A percentile compares a stretch with the other conserved stretches of the same genome.
These are phyloP conservation scores for Didymella arachidicola DNA, from an alignment of 2,329 filamentous ascomycete genomes.

Conservation along the genomic window DNA sequence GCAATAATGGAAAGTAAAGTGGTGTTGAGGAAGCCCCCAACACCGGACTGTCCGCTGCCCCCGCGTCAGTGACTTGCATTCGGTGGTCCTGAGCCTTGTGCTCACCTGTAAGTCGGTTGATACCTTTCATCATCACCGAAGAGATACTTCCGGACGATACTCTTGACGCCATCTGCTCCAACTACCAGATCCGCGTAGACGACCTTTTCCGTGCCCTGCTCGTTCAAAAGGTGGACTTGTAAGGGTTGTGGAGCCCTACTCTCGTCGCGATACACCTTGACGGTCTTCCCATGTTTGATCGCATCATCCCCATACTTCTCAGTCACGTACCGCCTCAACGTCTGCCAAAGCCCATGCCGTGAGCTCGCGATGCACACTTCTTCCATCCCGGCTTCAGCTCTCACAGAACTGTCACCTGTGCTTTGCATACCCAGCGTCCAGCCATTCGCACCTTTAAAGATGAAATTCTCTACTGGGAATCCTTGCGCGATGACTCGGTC, in stretches of 20 bases:
- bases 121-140: slow-evolving; percentile 29
- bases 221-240: neutral
- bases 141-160: slow-evolving; percentile 30
- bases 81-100: neutral
- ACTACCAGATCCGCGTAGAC: slow-evolving; percentile 42
- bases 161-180: slow-evolving; percentile 42
- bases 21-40: neutral
- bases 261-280: neutral
- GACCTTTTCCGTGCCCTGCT: neutral
- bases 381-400: slow-evolving; percentile 12
- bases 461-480: slow-evolving; percentile 28
- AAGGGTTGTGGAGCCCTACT: neutral
- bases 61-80: neutral
- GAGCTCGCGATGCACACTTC: slow-evolving; percentile 30
- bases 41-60: slow-evolving; percentile 42
- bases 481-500: slow-evolving; percentile 30
- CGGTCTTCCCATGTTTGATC: slow-evolving; percentile 21
- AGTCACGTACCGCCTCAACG: slow-evolving; percentile 23
- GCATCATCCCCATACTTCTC: slow-evolving; percentile 20
- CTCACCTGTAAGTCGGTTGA: slow-evolving; percentile 31
- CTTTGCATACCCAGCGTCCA: slow-evolving; percentile 28
- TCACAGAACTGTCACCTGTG: slow-evolving; percentile 22
- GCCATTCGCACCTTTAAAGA: slow-evolving; percentile 33
- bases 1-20: neutral
- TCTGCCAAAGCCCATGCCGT: slow-evolving; percentile 38